phyloP scores from a whole-genome alignment of 164 flowering plant species.

The Houttuynia cordata region DNA sequence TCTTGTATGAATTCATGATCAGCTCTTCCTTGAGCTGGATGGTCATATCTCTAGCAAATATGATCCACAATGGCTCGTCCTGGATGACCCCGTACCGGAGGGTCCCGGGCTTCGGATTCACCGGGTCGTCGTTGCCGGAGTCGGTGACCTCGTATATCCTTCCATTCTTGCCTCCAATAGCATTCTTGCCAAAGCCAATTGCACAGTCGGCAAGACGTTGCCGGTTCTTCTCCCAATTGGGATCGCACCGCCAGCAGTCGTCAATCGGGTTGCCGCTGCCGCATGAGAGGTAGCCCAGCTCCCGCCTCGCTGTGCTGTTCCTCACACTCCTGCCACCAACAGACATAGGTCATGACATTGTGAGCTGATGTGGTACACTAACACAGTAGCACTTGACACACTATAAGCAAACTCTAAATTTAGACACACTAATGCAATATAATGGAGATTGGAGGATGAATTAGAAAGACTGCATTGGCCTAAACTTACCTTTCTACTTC shows the following conservation, averaged over 20 bases:
- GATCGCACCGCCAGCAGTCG: constrained; percentile 85
- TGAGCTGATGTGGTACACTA: neutral
- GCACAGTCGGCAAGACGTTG: constrained; percentile 59
- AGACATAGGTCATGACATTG: neutral
- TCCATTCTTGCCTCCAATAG: constrained; percentile 67
- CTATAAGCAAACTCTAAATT: too few relatives aligned
- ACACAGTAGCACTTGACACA: neutral
- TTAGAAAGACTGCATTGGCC: too few relatives aligned
- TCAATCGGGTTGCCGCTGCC: constrained; percentile 69
- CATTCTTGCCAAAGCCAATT: constrained; percentile 68
- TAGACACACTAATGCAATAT: too few relatives aligned
- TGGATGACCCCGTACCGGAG: constrained; percentile 51
- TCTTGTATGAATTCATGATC: constrained; percentile 64
- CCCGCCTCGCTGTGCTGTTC: constrained; percentile 31
- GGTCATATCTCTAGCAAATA: constrained; percentile 56
- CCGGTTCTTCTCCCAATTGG: constrained; percentile 60
- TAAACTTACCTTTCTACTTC: constrained; percentile 49
- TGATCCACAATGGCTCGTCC: constrained; percentile 63
- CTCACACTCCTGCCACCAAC: constrained; percentile 38
- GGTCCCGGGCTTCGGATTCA: constrained; percentile 61
- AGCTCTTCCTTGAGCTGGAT: constrained; percentile 56
- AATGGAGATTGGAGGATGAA: too few relatives aligned
- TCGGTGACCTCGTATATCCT: constrained; percentile 56
- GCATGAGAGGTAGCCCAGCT: constrained; percentile 43
- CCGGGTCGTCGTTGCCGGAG: constrained; percentile 39